Evolutionary conservation across 2,329 filamentous ascomycete species (phyloP).

Genomic region (Penicillium psychrosexuale): DNA sequence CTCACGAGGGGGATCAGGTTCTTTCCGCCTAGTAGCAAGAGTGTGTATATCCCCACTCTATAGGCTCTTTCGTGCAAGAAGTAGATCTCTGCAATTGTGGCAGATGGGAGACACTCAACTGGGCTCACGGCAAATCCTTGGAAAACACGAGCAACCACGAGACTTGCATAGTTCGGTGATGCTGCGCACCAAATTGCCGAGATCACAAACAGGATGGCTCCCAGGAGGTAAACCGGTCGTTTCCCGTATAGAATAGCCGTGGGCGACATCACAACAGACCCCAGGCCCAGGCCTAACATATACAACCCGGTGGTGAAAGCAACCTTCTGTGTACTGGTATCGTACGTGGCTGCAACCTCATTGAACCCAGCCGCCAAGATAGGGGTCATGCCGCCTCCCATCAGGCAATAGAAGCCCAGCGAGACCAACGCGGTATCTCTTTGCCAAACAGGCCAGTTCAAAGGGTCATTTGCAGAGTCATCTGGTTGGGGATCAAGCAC

Average conservation of each 20-base stretch:
- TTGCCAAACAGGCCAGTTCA: slow-evolving; percentile 85
- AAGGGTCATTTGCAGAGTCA: slow-evolving; percentile 81
- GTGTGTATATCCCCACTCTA: slow-evolving; percentile 86
- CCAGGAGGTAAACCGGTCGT: slow-evolving; percentile 79
- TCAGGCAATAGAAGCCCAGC: slow-evolving; percentile 86
- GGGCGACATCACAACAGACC: slow-evolving; percentile 78
- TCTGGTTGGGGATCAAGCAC: slow-evolving; percentile 91
- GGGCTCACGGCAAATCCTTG: slow-evolving; percentile 86
- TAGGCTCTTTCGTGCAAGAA: slow-evolving; percentile 93
- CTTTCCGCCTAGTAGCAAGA: slow-evolving; percentile 85
- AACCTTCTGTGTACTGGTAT: slow-evolving; percentile 67
- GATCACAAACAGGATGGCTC: slow-evolving; percentile 71
- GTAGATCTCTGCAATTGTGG: slow-evolving; percentile 94
- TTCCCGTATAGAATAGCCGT: slow-evolving; percentile 91
- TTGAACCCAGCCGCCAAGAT: slow-evolving; percentile 86
- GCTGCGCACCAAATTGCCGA: slow-evolving; percentile 80
- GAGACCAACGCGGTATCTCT: slow-evolving; percentile 76
- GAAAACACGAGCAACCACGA: slow-evolving; percentile 78
- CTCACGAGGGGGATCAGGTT: slow-evolving; percentile 85
- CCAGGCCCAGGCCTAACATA: slow-evolving; percentile 89
- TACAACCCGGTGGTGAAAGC: slow-evolving; percentile 86
- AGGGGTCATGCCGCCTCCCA: slow-evolving; percentile 90
- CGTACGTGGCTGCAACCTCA: slow-evolving; percentile 66
- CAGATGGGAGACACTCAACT: slow-evolving; percentile 87
- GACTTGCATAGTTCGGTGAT: slow-evolving; percentile 75